Base-by-base conservation (phyloP, 2,329 filamentous ascomycete genomes). In the Bertia moriformis region DNA sequence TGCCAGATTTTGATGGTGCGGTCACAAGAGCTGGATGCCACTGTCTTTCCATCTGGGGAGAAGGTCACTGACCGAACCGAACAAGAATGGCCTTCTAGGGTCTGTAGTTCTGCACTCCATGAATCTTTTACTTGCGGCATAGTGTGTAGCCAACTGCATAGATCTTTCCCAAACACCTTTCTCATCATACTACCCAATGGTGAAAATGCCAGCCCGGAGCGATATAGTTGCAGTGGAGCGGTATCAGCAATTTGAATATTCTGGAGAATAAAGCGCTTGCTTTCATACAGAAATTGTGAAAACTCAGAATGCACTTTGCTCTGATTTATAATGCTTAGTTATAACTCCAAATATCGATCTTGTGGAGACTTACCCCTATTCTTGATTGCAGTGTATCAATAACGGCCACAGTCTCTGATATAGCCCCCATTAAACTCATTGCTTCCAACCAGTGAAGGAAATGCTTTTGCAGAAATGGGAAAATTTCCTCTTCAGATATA, bases 201-300 rank as follows among this genome's bases (percentile, higher is more conserved):
- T 18, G 46, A 43, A 41, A 59, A 61, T 13, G 54, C 33, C 1
- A 60, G 41, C 3, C 51, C 57, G 7, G 51, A 51, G 18, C 14
- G 47, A 42, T 61, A 60, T 14, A 54, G 35, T 43, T 61, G 55
- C 18, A 61, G 52, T 10, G 58, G 58, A 10, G 49, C 48, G 29
- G 38, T 37, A 24, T 54, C 45, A 24, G 50, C 45, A 19, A 58
- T 48, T 10, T 49, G 10, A 13, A 32, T 20, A 14, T 33, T 41
- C 45, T 35, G 7, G 12, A 35, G 32, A 13, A 35, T 18, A 17
- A 35, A 35, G 10, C 32, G 10, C 17, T 35, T 35, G 10, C 10
- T 17, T 10, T 35, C 32, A 15, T 35, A 17, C 10, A 35, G 12
- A 35, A 35, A 35, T 7, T 27, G 22, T 10, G 22, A 27, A 27